Conservation (phyloP, 257 asterid species). For the Linaria vulgaris region DNA sequence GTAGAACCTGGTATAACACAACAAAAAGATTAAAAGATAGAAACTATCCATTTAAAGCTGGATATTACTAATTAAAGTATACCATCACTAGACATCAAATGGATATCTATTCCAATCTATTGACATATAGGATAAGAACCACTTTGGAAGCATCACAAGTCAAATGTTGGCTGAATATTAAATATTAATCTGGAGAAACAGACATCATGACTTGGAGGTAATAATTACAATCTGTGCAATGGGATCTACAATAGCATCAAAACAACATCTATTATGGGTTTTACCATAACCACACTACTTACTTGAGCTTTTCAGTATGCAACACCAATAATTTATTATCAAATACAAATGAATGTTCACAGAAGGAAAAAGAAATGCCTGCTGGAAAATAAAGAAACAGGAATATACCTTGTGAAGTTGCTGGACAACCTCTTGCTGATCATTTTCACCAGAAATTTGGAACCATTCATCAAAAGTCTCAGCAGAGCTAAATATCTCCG, state of each 20-base stretch:
- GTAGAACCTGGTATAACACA: conserved; percentile 64
- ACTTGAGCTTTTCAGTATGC: no score
- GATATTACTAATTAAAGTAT: background rate
- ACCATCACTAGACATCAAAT: conserved; percentile 7
- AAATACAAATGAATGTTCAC: background rate
- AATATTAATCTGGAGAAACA: conserved; percentile 7
- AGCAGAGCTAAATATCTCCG: conserved; percentile 98
- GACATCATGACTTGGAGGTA: background rate
- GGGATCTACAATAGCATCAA: background rate
- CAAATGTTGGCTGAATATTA: conserved; percentile 13
- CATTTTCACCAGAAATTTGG: conserved; percentile 97
- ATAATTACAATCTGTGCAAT: background rate
- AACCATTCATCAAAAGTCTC: conserved; percentile 99
- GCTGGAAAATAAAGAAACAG: conserved; percentile 3
- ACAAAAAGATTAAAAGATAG: conserved; percentile 18
- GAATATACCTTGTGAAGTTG: conserved; percentile 96
- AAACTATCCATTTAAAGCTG: conserved; percentile 7
- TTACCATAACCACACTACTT: background rate
- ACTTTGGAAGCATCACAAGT: background rate
- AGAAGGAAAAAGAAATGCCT: background rate
- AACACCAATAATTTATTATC: background rate
- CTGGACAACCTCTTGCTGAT: conserved; percentile 99
- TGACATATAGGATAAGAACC: background rate
- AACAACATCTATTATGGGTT: background rate
- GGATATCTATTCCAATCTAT: background rate